Base-by-base conservation (phyloP, 208 protist genomes). In the Jaenimonas drosophilae region DNA sequence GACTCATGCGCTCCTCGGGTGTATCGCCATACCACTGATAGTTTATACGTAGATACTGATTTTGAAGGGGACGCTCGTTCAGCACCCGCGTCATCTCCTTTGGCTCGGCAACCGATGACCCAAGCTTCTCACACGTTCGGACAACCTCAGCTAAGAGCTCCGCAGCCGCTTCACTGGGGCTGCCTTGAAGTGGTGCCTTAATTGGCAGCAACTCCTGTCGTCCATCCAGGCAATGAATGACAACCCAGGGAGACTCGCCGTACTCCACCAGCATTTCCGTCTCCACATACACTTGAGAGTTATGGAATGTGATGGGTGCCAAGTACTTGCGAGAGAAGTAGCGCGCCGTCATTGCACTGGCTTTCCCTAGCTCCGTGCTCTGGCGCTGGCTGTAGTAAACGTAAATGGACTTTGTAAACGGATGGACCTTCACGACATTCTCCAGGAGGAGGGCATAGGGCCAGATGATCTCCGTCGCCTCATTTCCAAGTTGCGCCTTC, bases 11-110 rank as follows among this genome's bases (percentile, higher is more conserved):
- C 69, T 94, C 78, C 50, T 89, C 81, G 2, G 79, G 76, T 2
- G 86, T 91, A 52, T 94, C 86, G 48, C 86, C 86, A 54, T 74
- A 89, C 86, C 86, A 94, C 71, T 94, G 86, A 54, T 94, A 94
- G 61, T 94, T 69, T 25, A 94, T 65, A 14, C 81, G 80, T 19
- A 94, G 60, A 65, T 90, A 94, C 50, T 83, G 70, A 44, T 94
- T 91, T 49, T 94, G 86, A 49, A 88, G 55, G 6, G 86, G 78
- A 3, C 86, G 75, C 51, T 91, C 81, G 51, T 86, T 82, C 3
- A 91, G 64, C 41, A 55, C 4, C 1, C 70, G 61, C 61, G 77
- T 89, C 38, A 69, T 53, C 53, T 84, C 70, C 54, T 75, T 77
- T 9, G 79, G 65, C 38, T 91, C 38, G 48, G 29, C 25, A 20